Evolutionary conservation across 345 rosid genomes (phyloP).

Genomic region (Heritiera littoralis): DNA sequence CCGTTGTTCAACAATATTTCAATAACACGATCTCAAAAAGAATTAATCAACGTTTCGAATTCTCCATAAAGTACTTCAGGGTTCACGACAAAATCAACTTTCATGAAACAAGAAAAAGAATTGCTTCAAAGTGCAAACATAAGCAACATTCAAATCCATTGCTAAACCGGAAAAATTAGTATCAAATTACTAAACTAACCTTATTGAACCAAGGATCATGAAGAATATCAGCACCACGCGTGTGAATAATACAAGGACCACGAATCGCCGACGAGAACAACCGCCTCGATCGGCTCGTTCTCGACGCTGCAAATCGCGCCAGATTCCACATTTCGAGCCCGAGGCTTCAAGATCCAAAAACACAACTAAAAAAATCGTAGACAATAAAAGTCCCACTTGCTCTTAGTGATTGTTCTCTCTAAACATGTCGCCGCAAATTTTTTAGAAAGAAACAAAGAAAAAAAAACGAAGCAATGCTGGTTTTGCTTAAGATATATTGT

Average conservation of each 20-base stretch:
- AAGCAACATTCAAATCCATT: background rate
- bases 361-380: background rate
- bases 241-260: conserved; percentile 87
- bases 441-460: background rate
- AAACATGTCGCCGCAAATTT: background rate
- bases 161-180: background rate
- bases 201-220: conserved; percentile 99
- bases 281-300: conserved; percentile 54
- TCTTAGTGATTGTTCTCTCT: background rate
- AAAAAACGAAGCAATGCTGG: background rate
- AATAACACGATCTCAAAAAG: background rate
- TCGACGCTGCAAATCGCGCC: conserved; percentile 44
- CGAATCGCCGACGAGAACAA: conserved; percentile 75
- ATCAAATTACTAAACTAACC: conserved; percentile 38
- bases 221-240: conserved; percentile 97
- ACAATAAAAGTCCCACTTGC: too few relatives aligned
- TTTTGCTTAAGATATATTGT: background rate
- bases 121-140: background rate
- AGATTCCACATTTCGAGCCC: conserved; percentile 61
- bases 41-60: background rate
- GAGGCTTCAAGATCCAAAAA: conserved; percentile 39
- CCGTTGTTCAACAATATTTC: background rate
- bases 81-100: background rate
- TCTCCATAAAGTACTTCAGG: background rate
- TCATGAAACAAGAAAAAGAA: background rate